These are phyloP conservation scores for Acacia confusa DNA, from an alignment of 306 rosid genomes.

Conservation along the genomic window DNA sequence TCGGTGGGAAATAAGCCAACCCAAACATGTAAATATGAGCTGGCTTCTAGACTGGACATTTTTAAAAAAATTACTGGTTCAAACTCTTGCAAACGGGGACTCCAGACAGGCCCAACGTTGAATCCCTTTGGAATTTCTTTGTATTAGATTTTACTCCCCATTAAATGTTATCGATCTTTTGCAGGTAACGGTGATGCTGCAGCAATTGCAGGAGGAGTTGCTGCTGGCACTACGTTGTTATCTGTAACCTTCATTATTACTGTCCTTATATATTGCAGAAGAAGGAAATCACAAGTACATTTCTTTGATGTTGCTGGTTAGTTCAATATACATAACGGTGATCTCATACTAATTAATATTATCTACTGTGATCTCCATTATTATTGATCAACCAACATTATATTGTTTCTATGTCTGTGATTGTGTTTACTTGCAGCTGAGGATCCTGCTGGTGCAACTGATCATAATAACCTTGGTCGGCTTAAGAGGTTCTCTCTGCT, in stretches of 20 bases:
- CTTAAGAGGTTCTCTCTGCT: neutral
- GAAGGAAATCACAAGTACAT: conserved; percentile 51
- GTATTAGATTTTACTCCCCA: neutral
- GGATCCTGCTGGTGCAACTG: neutral
- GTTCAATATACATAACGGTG: conserved; percentile 20
- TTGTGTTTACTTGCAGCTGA: neutral
- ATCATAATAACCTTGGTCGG: neutral
- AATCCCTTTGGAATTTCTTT: neutral
- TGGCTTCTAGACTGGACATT: too few relatives aligned
- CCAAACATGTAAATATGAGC: too few relatives aligned
- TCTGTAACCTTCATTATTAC: conserved; percentile 62
- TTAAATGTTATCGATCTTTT: neutral
- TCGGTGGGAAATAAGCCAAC: too few relatives aligned
- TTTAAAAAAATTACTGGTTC: too few relatives aligned
- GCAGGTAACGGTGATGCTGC: conserved; percentile 46
- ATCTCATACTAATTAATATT: neutral
- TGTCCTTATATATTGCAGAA: conserved; percentile 59
- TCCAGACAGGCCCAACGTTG: too few relatives aligned
- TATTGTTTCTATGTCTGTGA: neutral
- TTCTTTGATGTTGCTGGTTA: conserved; percentile 71
- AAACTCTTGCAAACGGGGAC: too few relatives aligned
- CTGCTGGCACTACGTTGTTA: conserved; percentile 62
- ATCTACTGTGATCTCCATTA: neutral
- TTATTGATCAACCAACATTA: neutral
- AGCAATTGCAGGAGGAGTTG: conserved; percentile 74